These are phyloP conservation scores for Yamadazyma paraphyllophila DNA, from an alignment of 805 yeast genomes.

Conservation along the genomic window DNA sequence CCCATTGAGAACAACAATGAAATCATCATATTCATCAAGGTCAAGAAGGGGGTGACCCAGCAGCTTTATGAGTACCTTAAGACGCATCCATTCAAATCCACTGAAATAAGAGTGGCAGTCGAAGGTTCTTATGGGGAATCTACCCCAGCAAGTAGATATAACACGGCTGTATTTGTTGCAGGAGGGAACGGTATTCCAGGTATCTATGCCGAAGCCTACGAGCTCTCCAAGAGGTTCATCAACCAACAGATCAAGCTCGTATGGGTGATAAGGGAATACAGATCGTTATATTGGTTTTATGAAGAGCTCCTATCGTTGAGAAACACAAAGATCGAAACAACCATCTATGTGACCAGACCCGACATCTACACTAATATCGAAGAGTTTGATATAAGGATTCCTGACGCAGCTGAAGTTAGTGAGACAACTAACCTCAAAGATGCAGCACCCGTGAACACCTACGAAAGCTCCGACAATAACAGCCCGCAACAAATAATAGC, in stretches of 20 bases:
- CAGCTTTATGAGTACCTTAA: constrained; percentile 19
- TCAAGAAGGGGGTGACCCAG: constrained; percentile 33
- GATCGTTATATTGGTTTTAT: constrained; percentile 49
- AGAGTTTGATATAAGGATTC: constrained; percentile 13
- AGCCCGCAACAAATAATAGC: constrained; percentile 7
- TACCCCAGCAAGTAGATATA: constrained; percentile 28
- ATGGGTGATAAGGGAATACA: constrained; percentile 63
- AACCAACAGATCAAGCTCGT: constrained; percentile 38
- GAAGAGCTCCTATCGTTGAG: constrained; percentile 38
- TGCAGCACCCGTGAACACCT: not conserved
- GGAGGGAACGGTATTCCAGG: constrained; percentile 46
- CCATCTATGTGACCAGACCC: constrained; percentile 30
- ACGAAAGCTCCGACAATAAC: constrained; percentile 2
- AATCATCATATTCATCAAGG: constrained; percentile 32
- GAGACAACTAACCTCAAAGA: constrained; percentile 5
- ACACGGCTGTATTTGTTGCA: constrained; percentile 33
- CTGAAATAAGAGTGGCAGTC: constrained; percentile 30
- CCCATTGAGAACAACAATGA: constrained; percentile 15
- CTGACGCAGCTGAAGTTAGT: not conserved
- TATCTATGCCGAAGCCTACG: constrained; percentile 33
- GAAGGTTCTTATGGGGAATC: constrained; percentile 41
- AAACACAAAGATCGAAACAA: constrained; percentile 23
- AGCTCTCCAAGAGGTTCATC: constrained; percentile 12
- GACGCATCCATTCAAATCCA: constrained; percentile 17
- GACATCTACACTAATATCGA: constrained; percentile 30